Base-by-base conservation (phyloP, 2,329 filamentous ascomycete species). In the Laburnicola sp. region DNA sequence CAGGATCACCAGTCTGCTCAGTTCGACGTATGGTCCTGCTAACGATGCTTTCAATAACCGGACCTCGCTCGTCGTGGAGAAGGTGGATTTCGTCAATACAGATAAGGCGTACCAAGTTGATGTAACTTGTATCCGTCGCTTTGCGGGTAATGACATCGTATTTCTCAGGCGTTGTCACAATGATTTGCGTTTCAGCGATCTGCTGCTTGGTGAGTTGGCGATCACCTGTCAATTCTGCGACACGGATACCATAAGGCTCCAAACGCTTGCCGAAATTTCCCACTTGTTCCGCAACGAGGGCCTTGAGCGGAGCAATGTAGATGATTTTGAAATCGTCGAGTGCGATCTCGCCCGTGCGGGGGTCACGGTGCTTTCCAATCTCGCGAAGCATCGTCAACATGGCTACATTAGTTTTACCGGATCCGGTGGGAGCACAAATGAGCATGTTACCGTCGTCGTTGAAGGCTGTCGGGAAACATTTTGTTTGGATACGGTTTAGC, bases 101-200 rank as follows among this genome's bases (percentile, higher is more conserved):
- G 51, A 99, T 87, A 8, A 99, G 82, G 34, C 93, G 87, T 25
- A 99, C 94, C n/a, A 99, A 83, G 64, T 95, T 96, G 11, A 92
- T 99, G 74, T 99, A 99, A 64, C 91, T 96, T 48, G 94, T 84
- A 70, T 99, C 95, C 1, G 93, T 97, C 5, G 93, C 92, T 75
- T 99, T 99, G 75, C 95, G 86, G 4, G 95, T 99, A 63, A 99
- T 97, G 61, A 99, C 93, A 74, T 99, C 94, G 89, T 91, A 99
- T 76, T 99, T 99, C 75, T 99, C 94, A 21, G 94, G 94, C 0
- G 94, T 99, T 0, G 94, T 99, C 52, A 99, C 92, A 63, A 99
- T 99, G 62, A 99, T 87, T 72, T 99, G 93, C 0, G 94, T 99
- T 66, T 99, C 94, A 1, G 93, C 86, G 57, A 99, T 97, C 78